Conservation (phyloP, 2,329 filamentous ascomycete genomes). For the Claviceps digitariae region DNA sequence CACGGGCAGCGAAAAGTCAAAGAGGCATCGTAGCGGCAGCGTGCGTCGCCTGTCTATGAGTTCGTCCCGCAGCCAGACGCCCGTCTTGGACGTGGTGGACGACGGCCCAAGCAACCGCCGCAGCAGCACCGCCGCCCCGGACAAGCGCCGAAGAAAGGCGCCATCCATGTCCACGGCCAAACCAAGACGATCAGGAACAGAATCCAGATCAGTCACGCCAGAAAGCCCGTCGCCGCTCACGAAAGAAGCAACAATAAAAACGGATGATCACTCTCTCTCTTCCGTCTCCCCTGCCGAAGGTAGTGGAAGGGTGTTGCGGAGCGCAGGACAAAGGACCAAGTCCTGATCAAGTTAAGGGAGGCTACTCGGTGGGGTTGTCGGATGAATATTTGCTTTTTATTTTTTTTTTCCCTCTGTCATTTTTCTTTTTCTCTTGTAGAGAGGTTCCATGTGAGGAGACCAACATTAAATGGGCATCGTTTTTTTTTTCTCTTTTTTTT, state of each 20-base stretch:
- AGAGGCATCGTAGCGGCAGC: conserved; percentile 37
- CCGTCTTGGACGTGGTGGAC: conserved; percentile 31
- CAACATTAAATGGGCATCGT: too few species aligned
- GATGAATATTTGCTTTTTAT: neutral
- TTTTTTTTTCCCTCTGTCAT: neutral
- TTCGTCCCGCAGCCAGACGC: conserved; percentile 36
- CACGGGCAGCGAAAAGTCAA: conserved; percentile 30
- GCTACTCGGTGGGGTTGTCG: neutral
- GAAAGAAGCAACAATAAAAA: conserved; percentile 26
- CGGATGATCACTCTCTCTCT: conserved; percentile 7
- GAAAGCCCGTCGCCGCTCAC: conserved; percentile 41
- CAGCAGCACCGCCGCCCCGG: conserved; percentile 33
- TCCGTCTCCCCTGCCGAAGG: conserved; percentile 7
- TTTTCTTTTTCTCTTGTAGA: neutral
- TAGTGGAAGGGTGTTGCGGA: conserved; percentile 11
- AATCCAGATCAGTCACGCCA: conserved; percentile 40
- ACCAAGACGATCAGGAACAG: conserved; percentile 29
- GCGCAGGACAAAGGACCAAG: conserved; percentile 9
- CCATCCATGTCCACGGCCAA: conserved; percentile 24
- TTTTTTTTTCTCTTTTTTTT: too few species aligned
- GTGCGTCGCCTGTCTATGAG: conserved; percentile 38
- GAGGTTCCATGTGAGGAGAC: neutral
- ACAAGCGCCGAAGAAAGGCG: conserved; percentile 38
- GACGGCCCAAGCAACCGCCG: conserved; percentile 28
- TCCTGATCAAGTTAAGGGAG: neutral